Conservation (phyloP, 306 rosid genomes). For the Benincasa hispida region DNA sequence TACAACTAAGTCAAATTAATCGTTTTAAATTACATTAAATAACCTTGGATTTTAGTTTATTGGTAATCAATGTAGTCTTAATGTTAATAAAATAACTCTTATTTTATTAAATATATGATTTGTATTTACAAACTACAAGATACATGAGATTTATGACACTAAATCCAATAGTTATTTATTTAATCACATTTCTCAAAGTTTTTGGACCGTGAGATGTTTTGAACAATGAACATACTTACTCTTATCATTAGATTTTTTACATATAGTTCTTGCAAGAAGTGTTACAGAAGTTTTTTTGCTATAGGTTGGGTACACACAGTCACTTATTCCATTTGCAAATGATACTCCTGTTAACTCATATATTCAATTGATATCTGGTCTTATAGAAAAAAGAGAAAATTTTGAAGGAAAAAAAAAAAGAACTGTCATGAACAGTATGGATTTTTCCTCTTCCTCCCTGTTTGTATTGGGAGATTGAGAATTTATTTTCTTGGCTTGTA, state of each 20-base stretch:
- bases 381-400: no score
- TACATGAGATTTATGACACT: no score
- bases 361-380: neutral
- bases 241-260: neutral
- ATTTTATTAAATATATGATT: no score
- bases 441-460: neutral
- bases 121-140: no score
- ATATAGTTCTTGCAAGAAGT: neutral
- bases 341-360: constrained; percentile 9
- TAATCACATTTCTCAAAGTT: neutral
- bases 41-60: no score
- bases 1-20: no score
- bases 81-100: no score
- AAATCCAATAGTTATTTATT: no score
- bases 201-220: neutral
- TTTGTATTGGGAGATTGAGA: neutral
- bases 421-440: neutral
- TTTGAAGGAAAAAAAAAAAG: neutral
- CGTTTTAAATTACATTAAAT: no score
- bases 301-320: constrained; percentile 95
- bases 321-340: constrained; percentile 91
- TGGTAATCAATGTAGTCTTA: no score
- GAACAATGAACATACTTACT: neutral
- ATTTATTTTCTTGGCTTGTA: constrained; percentile 18
- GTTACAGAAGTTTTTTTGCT: constrained; percentile 9